Evolutionary conservation across 2,329 filamentous ascomycete genomes (phyloP), one percentile per base, ranked within the genome.

Genomic region (Phialophora tarda): DNA sequence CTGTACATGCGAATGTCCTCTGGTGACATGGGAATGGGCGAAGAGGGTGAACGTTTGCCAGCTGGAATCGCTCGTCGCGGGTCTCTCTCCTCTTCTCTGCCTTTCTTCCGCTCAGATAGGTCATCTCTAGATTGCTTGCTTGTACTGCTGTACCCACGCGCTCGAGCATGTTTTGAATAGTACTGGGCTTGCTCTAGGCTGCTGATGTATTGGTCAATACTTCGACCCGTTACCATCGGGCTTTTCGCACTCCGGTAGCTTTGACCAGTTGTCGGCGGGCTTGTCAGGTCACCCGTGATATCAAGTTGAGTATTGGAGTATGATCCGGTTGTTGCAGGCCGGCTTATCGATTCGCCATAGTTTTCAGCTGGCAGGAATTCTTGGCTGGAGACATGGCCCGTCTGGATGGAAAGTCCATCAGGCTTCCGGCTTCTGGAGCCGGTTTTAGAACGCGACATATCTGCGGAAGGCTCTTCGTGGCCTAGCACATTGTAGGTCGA

Each of bases 11-110:
- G 74, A 66, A 91, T 76, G 73, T 97, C 93, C 73, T 97, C 92
- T 0, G 93, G 93, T 2, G 93, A 96, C 93, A 97, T 97, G 2
- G 93, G 92, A 1, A 97, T 85, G 0, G 94, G 94, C 0, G 94
- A 97, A 1, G 92, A 96, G 0, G 94, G 94, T 0, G 94, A 97
- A 24, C 91, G 85, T 78, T 97, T 96, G 12, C 88, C 86, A 21
- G 90, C 87, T 74, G 88, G 90, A 69, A 90, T 92, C 70, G 88
- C 89, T 24, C 89, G 86, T 53, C 86, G 83, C 12, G 85, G 81
- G 26, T 84, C 84, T 68, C 91, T 86, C 23, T 91, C 91, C 23
- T 90, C 89, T 70, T 89, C 86, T 0, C 82, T 80, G 66, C 78
- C 78, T 32, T 81, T 75, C 65, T 78, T 79, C 67, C 79, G 83